phyloP scores from a whole-genome alignment of 345 rosid genomes.

The Barbarea vulgaris region DNA sequence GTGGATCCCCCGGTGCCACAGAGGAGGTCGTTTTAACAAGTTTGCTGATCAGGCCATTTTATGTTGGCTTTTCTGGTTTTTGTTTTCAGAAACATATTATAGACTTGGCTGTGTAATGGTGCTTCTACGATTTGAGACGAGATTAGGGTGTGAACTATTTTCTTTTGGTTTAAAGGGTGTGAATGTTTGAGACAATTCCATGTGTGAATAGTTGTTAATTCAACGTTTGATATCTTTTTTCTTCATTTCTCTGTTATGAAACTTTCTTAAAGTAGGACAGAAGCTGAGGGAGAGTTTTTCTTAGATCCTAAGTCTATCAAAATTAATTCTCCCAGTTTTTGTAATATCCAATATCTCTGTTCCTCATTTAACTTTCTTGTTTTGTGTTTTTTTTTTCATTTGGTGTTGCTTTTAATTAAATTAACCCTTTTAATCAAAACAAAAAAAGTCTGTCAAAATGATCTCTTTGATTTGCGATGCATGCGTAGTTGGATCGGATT shows the following conservation, averaged over 20 bases:
- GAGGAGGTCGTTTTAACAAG: background rate
- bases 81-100: background rate
- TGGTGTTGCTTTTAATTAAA: too few relatives aligned
- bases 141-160: background rate
- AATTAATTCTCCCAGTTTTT: background rate
- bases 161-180: background rate
- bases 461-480: background rate
- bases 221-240: constrained; percentile 12
- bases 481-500: background rate
- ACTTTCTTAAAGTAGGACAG: constrained; percentile 22
- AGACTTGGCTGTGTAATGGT: background rate
- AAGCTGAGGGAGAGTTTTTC: background rate
- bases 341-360: background rate
- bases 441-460: background rate
- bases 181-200: constrained; percentile 1
- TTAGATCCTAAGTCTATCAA: too few relatives aligned
- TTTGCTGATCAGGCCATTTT: background rate
- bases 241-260: constrained; percentile 1
- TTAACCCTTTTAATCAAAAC: too few relatives aligned
- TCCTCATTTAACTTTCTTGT: too few relatives aligned
- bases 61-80: background rate
- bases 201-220: constrained; percentile 10
- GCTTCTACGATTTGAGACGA: constrained; percentile 10
- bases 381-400: too few relatives aligned
- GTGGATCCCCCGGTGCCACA: background rate